A percentile compares a stretch with the other conserved stretches of the same genome.
Conservation (phyloP, 768 basidiomycete genomes). For the Collybia mongolica region DNA sequence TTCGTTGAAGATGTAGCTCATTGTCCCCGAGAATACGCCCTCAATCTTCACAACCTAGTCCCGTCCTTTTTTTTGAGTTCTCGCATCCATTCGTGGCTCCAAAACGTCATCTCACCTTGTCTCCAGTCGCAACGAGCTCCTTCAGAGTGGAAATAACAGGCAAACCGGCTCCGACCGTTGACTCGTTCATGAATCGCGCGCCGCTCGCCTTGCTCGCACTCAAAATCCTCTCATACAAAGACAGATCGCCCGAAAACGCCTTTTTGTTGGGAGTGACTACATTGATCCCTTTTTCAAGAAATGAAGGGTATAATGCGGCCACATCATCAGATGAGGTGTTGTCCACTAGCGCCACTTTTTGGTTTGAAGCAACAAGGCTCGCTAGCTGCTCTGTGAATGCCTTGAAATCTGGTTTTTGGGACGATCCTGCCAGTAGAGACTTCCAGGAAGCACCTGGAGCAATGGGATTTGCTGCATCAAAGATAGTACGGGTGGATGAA, state of each 20-base stretch:
- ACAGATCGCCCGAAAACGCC: slow-evolving; percentile 75
- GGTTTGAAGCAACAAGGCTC: slow-evolving; percentile 41
- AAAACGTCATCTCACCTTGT: slow-evolving; percentile 56
- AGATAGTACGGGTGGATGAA: slow-evolving; percentile 62
- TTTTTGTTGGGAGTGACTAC: slow-evolving; percentile 99
- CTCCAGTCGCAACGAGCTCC: slow-evolving; percentile 89
- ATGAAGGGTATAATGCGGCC: slow-evolving; percentile 77
- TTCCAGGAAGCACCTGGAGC: slow-evolving; percentile 37
- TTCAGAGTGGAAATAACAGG: slow-evolving; percentile 91
- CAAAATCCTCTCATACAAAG: slow-evolving; percentile 69
- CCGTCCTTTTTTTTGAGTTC: neutral
- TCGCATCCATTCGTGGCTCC: neutral
- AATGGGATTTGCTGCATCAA: slow-evolving; percentile 43
- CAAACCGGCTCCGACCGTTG: slow-evolving; percentile 94
- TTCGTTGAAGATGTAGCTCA: slow-evolving; percentile 99
- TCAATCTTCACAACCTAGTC: slow-evolving; percentile 83
- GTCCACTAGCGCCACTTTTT: slow-evolving; percentile 76
- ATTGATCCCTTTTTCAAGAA: slow-evolving; percentile 75
- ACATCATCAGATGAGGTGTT: slow-evolving; percentile 87
- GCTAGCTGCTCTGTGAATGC: slow-evolving; percentile 44
- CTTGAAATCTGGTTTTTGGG: slow-evolving; percentile 48
- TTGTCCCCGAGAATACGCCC: slow-evolving; percentile 95
- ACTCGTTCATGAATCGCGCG: slow-evolving; percentile 78
- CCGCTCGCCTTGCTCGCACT: slow-evolving; percentile 55
- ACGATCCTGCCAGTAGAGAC: slow-evolving; percentile 31